phyloP scores from a whole-genome alignment of 148 eudicot genomes.

The Fagopyrum homotropicum region DNA sequence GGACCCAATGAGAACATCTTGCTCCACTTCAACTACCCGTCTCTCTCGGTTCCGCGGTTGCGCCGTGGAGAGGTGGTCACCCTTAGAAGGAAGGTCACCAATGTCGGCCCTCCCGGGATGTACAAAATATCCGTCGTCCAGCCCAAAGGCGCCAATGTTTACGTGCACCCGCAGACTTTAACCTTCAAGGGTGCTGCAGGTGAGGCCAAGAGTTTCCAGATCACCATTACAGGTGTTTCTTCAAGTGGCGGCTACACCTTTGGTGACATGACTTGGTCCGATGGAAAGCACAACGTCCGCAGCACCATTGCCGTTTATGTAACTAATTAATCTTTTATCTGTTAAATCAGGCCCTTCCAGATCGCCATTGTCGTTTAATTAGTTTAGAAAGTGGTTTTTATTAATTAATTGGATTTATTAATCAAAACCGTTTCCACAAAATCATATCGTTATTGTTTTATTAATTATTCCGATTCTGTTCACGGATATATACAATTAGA shows the following conservation, averaged over 20 bases:
- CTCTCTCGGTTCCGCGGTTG: slow-evolving; percentile 34
- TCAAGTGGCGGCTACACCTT: slow-evolving; percentile 13
- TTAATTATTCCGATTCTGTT: too few species aligned
- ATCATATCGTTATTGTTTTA: too few species aligned
- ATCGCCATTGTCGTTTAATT: too few species aligned
- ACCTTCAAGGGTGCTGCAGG: slow-evolving; percentile 28
- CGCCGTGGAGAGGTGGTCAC: slow-evolving; percentile 27
- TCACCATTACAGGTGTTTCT: slow-evolving; percentile 22
- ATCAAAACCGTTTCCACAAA: too few species aligned
- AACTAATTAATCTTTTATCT: too few species aligned
- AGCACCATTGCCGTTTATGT: slow-evolving; percentile 40
- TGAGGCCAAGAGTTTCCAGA: slow-evolving; percentile 35
- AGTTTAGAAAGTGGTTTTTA: too few species aligned
- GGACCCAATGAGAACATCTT: slow-evolving; percentile 22
- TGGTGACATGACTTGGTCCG: slow-evolving; percentile 52
- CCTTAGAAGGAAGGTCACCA: slow-evolving; percentile 41
- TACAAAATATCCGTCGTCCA: slow-evolving; percentile 25
- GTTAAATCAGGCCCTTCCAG: too few species aligned
- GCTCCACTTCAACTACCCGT: slow-evolving; percentile 46
- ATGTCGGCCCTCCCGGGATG: slow-evolving; percentile 47
- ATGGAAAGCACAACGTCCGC: slow-evolving; percentile 49
- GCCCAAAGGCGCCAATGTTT: slow-evolving; percentile 27
- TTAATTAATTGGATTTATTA: too few species aligned
- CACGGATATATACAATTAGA: too few species aligned
- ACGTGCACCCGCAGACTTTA: slow-evolving; percentile 39